Evolutionary conservation across 371 early-diverging fungal genomes (phyloP).

Genomic region (Mortierella sp.): DNA sequence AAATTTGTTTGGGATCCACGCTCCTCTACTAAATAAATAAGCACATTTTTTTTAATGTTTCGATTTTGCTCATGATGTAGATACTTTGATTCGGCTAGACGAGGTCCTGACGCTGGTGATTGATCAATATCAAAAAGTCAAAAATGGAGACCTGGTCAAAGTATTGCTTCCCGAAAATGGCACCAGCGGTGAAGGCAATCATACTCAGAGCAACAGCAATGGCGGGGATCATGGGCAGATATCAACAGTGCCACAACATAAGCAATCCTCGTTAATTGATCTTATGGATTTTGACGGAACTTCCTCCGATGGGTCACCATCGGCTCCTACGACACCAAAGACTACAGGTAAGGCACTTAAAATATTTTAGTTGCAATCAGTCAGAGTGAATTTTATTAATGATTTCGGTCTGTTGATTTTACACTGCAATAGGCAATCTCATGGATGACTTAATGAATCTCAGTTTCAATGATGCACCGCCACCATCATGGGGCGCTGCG

Average conservation of each 20-base stretch:
- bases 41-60: background rate
- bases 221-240: conserved; percentile 8
- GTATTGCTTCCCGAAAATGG: conserved; percentile 31
- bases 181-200: background rate
- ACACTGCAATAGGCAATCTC: conserved; percentile 43
- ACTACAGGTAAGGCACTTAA: conserved; percentile 28
- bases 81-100: conserved; percentile 74
- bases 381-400: too few species aligned
- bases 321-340: conserved; percentile 28
- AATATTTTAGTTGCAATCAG: too few species aligned
- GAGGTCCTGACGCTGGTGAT: conserved; percentile 84
- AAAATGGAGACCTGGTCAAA: conserved; percentile 70
- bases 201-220: background rate
- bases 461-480: conserved; percentile 43
- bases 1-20: background rate
- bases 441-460: conserved; percentile 55
- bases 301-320: conserved; percentile 16
- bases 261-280: conserved; percentile 38
- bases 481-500: conserved; percentile 48
- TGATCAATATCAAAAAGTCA: conserved; percentile 78
- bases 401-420: too few species aligned
- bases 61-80: background rate
- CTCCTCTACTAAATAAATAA: background rate
- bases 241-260: conserved; percentile 8
- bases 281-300: conserved; percentile 27